phyloP scores from a whole-genome alignment of 352 stramenopile genomes.

The Phytophthora cactorum region DNA sequence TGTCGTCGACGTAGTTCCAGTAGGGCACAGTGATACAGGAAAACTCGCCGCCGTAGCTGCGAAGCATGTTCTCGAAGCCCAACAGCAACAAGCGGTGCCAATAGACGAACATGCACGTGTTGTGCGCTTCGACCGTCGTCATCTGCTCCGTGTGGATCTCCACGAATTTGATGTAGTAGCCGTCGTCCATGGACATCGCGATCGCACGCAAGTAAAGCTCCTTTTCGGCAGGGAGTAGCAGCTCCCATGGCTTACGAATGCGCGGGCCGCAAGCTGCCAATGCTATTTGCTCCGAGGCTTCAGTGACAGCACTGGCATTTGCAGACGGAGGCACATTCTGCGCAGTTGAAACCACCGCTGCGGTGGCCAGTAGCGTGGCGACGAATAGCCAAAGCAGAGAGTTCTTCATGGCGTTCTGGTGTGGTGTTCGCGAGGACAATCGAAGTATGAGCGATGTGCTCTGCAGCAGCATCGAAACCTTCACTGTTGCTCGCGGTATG shows the following conservation, averaged over 20 bases:
- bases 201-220: constrained; percentile 79
- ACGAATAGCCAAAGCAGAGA: constrained; percentile 7
- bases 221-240: constrained; percentile 64
- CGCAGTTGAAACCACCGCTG: constrained; percentile 7
- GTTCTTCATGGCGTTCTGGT: constrained; percentile 25
- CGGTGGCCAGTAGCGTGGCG: constrained; percentile 10
- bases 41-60: constrained; percentile 77
- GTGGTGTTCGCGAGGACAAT: constrained; percentile 24
- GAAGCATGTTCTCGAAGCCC: constrained; percentile 89
- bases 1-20: constrained; percentile 90
- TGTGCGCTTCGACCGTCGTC: constrained; percentile 80
- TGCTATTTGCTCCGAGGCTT: constrained; percentile 35
- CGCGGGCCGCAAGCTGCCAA: constrained; percentile 59
- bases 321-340: constrained; percentile 21
- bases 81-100: constrained; percentile 86
- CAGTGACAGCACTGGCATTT: constrained; percentile 14
- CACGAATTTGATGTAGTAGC: constrained; percentile 88
- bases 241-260: constrained; percentile 83
- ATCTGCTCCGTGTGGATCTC: constrained; percentile 89
- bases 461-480: neutral
- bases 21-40: constrained; percentile 89
- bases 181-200: constrained; percentile 77
- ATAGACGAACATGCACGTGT: constrained; percentile 90
- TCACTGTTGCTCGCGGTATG: neutral
- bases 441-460: constrained; percentile 29